Base-by-base conservation (phyloP, 2,329 filamentous ascomycete genomes). In the Chaetomium olivaceum region DNA sequence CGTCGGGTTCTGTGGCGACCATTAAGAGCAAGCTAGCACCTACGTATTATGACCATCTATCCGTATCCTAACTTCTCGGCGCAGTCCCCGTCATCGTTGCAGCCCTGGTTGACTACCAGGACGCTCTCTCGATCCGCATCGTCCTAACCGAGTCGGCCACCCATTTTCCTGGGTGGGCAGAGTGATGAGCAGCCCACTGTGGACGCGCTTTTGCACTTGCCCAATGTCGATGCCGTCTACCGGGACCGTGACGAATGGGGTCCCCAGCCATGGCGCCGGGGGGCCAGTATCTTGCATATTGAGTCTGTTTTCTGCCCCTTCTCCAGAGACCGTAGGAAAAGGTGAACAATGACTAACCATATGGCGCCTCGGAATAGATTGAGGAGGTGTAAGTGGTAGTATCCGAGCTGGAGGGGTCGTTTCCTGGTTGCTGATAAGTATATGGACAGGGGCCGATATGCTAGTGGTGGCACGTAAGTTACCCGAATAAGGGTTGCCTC, bases 161-260 rank as follows among this genome's bases (percentile, higher is more conserved):
- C 27, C 83, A 88, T 33, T 98, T 98, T 98, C 76, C 86, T 98
- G 0, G 81, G 81, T 14, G 91, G 90, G 31, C 91, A 96, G 75
- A 86, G 87, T 39, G 74, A 77, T 3, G 93, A 97, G 76, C 92
- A 97, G 76, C 92, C 93, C 0, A 80, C 83, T 0, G 76, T 95
- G 1, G 78, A 81, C 0, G 77, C 83, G 0, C 79, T 97, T 4
- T 77, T 80, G 14, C 72, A 77, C 2, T 77, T 91, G 5, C 86
- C 88, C 3, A 89, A 90, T 69, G 91, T 98, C 7, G 92, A 96
- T 52, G 91, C 83, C 23, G 83, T 97, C 57, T 93, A 97, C 77
- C 81, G 84, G 9, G 92, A 98, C 74, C 85, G 87, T n/a, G 91
- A 93, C 69, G 95, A 98, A 77, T 97, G 93, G 93, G 80, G 77